These are phyloP conservation scores for Cercis canadensis DNA, from an alignment of 306 rosid genomes.

Conservation along the genomic window DNA sequence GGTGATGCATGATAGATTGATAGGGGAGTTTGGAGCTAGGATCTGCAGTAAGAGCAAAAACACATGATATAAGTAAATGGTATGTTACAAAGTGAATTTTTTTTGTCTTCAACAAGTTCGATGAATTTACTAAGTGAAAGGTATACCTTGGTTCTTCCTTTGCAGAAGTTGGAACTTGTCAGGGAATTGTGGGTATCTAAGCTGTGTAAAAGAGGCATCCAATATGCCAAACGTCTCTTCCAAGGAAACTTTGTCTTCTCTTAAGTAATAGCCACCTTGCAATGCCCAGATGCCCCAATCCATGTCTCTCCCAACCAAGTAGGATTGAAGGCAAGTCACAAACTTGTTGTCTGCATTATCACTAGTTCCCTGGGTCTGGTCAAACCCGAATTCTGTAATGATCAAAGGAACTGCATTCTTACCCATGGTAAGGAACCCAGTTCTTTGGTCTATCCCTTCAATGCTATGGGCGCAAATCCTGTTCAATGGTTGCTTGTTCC, in stretches of 20 bases:
- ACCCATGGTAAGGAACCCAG: conserved; percentile 49
- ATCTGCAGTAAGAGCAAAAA: conserved; percentile 40
- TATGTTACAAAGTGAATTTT: neutral
- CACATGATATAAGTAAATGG: neutral
- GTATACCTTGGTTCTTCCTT: conserved; percentile 50
- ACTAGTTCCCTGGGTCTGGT: conserved; percentile 31
- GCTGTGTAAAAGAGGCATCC: conserved; percentile 45
- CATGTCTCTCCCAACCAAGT: conserved; percentile 57
- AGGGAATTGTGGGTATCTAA: conserved; percentile 45
- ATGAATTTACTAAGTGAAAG: neutral
- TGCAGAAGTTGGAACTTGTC: conserved; percentile 48
- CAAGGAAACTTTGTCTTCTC: conserved; percentile 31
- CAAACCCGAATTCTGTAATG: conserved; percentile 58
- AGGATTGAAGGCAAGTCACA: conserved; percentile 63
- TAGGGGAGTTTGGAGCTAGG: conserved; percentile 45
- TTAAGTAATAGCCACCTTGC: conserved; percentile 54
- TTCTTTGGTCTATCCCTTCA: conserved; percentile 40
- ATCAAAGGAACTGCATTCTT: conserved; percentile 49
- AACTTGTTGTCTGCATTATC: conserved; percentile 43
- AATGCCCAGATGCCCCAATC: conserved; percentile 72
- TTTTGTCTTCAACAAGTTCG: neutral
- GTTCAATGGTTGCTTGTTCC: conserved; percentile 55
- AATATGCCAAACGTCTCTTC: conserved; percentile 61
- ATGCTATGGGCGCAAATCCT: conserved; percentile 45
- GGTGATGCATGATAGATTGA: conserved; percentile 46